A percentile compares a stretch with the other conserved stretches of the same genome.
Conservation (phyloP, 1,139 yeast species). For the Diutina catenulata region DNA sequence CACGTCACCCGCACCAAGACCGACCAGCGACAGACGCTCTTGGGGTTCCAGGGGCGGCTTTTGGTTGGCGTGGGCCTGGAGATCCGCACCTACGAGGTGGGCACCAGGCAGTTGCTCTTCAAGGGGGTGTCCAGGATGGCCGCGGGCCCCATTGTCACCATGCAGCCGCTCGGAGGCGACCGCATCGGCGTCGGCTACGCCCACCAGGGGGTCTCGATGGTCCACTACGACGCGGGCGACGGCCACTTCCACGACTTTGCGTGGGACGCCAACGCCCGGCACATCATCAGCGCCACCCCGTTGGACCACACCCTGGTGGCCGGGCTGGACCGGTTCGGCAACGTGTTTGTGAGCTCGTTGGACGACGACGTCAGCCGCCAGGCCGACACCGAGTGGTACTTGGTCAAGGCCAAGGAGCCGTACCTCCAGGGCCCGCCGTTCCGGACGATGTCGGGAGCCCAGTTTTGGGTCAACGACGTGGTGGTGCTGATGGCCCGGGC, state of each 20-base stretch:
- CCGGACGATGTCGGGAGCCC: background rate
- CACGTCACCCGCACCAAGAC: background rate
- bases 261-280: slow-evolving; percentile 60
- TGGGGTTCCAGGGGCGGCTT: slow-evolving; percentile 47
- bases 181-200: slow-evolving; percentile 60
- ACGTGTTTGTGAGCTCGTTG: slow-evolving; percentile 54
- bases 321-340: slow-evolving; percentile 90
- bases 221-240: slow-evolving; percentile 38
- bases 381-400: slow-evolving; percentile 18
- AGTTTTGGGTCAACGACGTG: background rate
- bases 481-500: slow-evolving; percentile 16
- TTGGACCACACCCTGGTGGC: slow-evolving; percentile 68
- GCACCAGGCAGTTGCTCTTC: slow-evolving; percentile 65
- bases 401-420: slow-evolving; percentile 11
- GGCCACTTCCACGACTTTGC: slow-evolving; percentile 52
- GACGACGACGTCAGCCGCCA: slow-evolving; percentile 32
- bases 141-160: slow-evolving; percentile 33
- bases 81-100: slow-evolving; percentile 60
- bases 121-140: slow-evolving; percentile 39
- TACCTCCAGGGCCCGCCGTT: slow-evolving; percentile 56
- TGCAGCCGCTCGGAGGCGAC: slow-evolving; percentile 40
- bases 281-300: slow-evolving; percentile 44
- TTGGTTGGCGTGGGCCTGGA: slow-evolving; percentile 46
- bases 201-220: slow-evolving; percentile 47
- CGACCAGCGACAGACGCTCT: slow-evolving; percentile 18